These are phyloP conservation scores for Dimargaris xerosporica DNA, from an alignment of 192 early-diverging fungal genomes.

Conservation along the genomic window DNA sequence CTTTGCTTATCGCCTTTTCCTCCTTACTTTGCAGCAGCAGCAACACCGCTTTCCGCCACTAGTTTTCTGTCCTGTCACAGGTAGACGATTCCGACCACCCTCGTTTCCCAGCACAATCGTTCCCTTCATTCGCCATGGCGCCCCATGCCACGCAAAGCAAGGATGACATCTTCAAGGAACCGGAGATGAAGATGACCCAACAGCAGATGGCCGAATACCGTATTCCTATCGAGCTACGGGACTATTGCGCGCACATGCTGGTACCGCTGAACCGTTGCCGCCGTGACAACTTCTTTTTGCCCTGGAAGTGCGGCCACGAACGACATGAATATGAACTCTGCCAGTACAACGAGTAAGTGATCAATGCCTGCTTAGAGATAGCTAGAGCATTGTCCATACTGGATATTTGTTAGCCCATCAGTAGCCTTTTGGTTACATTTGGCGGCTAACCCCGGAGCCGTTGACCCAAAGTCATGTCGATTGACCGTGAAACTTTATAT, in stretches of 20 bases:
- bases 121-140: neutral
- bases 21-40: too few species aligned
- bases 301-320: constrained; percentile 89
- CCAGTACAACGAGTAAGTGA: constrained; percentile 68
- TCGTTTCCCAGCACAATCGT: too few species aligned
- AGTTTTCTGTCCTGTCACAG: too few species aligned
- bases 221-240: constrained; percentile 75
- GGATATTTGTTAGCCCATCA: neutral
- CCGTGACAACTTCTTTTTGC: constrained; percentile 64
- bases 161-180: constrained; percentile 13
- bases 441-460: neutral
- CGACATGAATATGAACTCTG: constrained; percentile 83
- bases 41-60: too few species aligned
- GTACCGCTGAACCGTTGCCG: constrained; percentile 88
- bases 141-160: neutral
- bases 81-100: too few species aligned
- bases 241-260: constrained; percentile 87
- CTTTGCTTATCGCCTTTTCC: too few species aligned
- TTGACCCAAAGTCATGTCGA: neutral
- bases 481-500: neutral
- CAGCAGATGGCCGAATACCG: constrained; percentile 70
- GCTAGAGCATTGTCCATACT: neutral
- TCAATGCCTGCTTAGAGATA: neutral
- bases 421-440: neutral
- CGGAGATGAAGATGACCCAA: constrained; percentile 72